Conservation (phyloP, 2,329 filamentous ascomycete species). For the Pezicula neosporulosa region DNA sequence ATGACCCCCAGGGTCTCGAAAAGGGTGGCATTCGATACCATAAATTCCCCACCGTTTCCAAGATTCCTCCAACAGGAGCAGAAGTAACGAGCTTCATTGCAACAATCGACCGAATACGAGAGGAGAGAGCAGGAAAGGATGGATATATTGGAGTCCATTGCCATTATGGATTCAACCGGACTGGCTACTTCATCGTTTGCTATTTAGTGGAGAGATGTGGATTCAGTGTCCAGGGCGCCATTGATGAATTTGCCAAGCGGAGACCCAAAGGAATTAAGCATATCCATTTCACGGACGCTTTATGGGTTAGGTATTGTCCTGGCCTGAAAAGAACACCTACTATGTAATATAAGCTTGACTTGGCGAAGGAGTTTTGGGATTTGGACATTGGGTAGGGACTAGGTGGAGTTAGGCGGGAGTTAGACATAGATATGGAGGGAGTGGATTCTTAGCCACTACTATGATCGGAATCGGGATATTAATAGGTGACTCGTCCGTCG, state of each 20-base stretch:
- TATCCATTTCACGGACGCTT: conserved; percentile 79
- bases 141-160: conserved; percentile 79
- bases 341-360: conserved; percentile 11
- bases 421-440: too few species aligned
- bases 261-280: conserved; percentile 85
- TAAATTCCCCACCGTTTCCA: conserved; percentile 90
- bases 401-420: neutral
- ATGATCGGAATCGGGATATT: too few species aligned
- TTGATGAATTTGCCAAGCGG: conserved; percentile 70
- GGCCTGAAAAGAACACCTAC: conserved; percentile 27
- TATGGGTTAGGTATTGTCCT: conserved; percentile 72
- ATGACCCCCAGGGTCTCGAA: conserved; percentile 72
- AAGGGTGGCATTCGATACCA: conserved; percentile 66
- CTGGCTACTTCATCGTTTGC: conserved; percentile 84
- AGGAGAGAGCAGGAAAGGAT: conserved; percentile 36
- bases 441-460: too few species aligned
- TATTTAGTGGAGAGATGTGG: conserved; percentile 83
- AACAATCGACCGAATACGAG: conserved; percentile 15
- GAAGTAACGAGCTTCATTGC: conserved; percentile 31
- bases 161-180: conserved; percentile 94
- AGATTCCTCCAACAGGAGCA: conserved; percentile 73
- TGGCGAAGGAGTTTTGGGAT: neutral
- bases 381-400: neutral
- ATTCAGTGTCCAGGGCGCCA: conserved; percentile 69
- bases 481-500: too few species aligned